phyloP scores from a whole-genome alignment of 345 rosid genomes.

The Eucalyptus dawsonii region DNA sequence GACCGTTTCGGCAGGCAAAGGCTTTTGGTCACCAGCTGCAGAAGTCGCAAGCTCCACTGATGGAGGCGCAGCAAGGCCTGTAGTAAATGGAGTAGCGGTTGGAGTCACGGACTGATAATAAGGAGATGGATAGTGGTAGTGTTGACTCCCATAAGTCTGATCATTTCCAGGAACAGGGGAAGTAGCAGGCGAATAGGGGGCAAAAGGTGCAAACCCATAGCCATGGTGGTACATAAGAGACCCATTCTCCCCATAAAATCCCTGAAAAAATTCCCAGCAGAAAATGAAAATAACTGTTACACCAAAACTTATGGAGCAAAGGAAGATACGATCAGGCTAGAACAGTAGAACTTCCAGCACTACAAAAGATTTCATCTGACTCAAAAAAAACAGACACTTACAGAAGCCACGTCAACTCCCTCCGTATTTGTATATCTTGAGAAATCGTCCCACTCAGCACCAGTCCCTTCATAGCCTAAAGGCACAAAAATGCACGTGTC shows the following conservation, averaged over 20 bases:
- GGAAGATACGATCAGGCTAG: not conserved
- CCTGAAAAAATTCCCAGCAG: slow-evolving; percentile 28
- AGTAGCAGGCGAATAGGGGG: slow-evolving; percentile 77
- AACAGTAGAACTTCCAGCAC: not conserved
- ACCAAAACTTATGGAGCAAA: not conserved
- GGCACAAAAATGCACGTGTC: not conserved
- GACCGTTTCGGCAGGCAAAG: slow-evolving; percentile 36
- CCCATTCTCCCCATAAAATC: slow-evolving; percentile 65
- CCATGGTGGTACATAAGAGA: slow-evolving; percentile 62
- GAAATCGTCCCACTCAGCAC: slow-evolving; percentile 69
- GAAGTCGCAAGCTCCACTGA: slow-evolving; percentile 48
- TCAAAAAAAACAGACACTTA: slow-evolving; percentile 8
- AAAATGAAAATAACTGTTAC: not conserved
- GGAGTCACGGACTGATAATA: slow-evolving; percentile 52
- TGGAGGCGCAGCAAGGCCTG: slow-evolving; percentile 30
- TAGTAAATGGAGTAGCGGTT: slow-evolving; percentile 30
- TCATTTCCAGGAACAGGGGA: slow-evolving; percentile 87
- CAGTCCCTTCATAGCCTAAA: slow-evolving; percentile 38
- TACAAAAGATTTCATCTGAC: not conserved
- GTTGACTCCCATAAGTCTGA: slow-evolving; percentile 72
- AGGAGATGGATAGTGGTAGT: slow-evolving; percentile 71
- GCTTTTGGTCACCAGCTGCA: slow-evolving; percentile 46
- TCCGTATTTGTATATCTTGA: slow-evolving; percentile 41
- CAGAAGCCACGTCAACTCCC: slow-evolving; percentile 64
- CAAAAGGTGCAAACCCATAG: slow-evolving; percentile 58